phyloP scores from a whole-genome alignment of 768 basidiomycete genomes.

The Boletellus ananiceps region DNA sequence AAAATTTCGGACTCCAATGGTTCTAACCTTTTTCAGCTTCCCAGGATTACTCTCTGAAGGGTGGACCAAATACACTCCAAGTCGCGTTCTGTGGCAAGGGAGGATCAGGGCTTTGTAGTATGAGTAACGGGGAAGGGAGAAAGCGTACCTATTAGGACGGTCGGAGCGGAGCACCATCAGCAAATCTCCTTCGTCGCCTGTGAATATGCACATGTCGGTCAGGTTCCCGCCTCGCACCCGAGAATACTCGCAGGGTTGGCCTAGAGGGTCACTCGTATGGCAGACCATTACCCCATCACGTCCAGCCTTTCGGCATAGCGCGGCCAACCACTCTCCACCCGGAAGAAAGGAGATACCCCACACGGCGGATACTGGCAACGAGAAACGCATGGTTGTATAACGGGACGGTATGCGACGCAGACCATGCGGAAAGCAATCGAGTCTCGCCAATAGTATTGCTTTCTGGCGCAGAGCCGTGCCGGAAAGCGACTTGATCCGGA shows the following conservation, averaged over 20 bases:
- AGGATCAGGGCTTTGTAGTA: neutral
- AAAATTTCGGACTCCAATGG: neutral
- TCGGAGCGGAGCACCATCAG: slow-evolving; percentile 3
- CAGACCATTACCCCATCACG: slow-evolving; percentile 6
- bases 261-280: neutral
- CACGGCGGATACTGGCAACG: neutral
- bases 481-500: neutral
- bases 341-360: slow-evolving; percentile 9
- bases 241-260: neutral
- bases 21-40: neutral
- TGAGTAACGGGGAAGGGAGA: neutral
- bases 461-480: neutral
- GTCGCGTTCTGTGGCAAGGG: neutral
- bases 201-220: slow-evolving; percentile 1
- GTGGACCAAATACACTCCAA: slow-evolving; percentile 1
- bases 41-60: neutral
- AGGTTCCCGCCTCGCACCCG: neutral
- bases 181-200: neutral
- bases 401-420: neutral
- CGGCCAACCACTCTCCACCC: slow-evolving; percentile 9
- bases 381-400: neutral
- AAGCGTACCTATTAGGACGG: neutral
- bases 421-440: slow-evolving; percentile 4
- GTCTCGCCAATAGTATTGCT: slow-evolving; percentile 2
- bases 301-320: slow-evolving; percentile 1